Evolutionary conservation across 257 asterid species (phyloP), one percentile per base, ranked within the genome.

Genomic region (Nicotiana undulata): DNA sequence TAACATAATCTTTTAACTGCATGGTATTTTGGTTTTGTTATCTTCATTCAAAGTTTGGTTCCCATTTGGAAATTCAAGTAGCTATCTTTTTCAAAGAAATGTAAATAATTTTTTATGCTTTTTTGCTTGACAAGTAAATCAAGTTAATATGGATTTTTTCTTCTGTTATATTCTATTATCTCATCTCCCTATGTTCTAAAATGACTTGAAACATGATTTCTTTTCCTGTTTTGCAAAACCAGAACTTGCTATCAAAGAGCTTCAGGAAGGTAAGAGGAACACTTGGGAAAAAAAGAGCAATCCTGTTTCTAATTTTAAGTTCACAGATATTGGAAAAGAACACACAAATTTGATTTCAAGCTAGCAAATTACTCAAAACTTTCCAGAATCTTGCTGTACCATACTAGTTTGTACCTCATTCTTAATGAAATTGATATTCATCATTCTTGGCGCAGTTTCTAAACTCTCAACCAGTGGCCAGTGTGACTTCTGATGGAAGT

Each of bases 401-500:
- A 22, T 75, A 40, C 63, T 75, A 46, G 9, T 56, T 76, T 60
- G 65, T 59, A 80, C 81, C 59, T 58, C 70, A 77, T 80, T 20
- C 52, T 53, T 82, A 24, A 18, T 81, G 80, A 32, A 66, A 66
- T 32, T 66, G 84, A 81, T 55, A 60, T 32, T 58, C 67, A 20
- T 77, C 51, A 77, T 80, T 88, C 18, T 11, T 64, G 61, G 31
- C 82, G 88, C 92, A 92, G 94, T 93, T 84, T 65, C 91, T 85
- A 22, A 89, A 85, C 87, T 87, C 81, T 83, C 95, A 86, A 66
- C 82, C 85, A 22, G 89, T 83, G 80, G 86, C 44, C 63, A 26
- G 85, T 65, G 85, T 81, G 79, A 97, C 85, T 84, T 93, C 99
- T 66, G 98, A 95, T 89, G 99, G 97, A 56, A 95, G 97, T 63